A percentile compares a stretch with the other conserved stretches of the same genome.
These are phyloP conservation scores for Coleophoma cylindrospora DNA, from an alignment of 2,329 filamentous ascomycete genomes.

Conservation along the genomic window DNA sequence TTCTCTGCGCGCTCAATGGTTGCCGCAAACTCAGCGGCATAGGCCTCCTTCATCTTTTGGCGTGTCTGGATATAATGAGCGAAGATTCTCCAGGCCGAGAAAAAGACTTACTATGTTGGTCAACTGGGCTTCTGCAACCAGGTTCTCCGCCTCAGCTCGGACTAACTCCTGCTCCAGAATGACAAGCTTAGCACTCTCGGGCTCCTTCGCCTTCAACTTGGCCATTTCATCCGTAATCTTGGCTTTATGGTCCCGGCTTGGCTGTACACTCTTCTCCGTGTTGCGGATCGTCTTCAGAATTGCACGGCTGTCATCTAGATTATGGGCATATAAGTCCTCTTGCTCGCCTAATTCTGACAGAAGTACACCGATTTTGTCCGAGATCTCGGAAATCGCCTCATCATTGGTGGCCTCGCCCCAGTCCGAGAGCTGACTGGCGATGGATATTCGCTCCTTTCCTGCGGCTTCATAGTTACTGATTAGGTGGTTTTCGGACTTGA, in stretches of 20 bases:
- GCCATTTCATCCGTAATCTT: conserved; percentile 93
- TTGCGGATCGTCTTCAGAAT: conserved; percentile 90
- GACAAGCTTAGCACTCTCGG: conserved; percentile 73
- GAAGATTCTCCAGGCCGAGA: neutral
- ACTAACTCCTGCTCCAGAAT: conserved; percentile 95
- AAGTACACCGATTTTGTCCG: conserved; percentile 92
- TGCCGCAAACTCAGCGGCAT: conserved; percentile 80
- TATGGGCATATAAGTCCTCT: conserved; percentile 82
- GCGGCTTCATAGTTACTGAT: conserved; percentile 82
- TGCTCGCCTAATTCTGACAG: conserved; percentile 91
- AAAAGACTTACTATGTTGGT: conserved; percentile 75
- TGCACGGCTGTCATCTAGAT: conserved; percentile 77
- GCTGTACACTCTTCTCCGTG: conserved; percentile 92
- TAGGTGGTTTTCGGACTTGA: conserved; percentile 91
- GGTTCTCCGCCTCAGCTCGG: conserved; percentile 87
- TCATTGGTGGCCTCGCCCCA: conserved; percentile 94
- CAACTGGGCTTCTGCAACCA: conserved; percentile 94
- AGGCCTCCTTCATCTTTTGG: conserved; percentile 93
- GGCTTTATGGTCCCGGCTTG: conserved; percentile 77
- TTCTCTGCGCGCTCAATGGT: conserved; percentile 96
- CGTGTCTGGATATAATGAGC: conserved; percentile 59
- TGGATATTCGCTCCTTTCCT: conserved; percentile 74
- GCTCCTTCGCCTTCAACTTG: conserved; percentile 87
- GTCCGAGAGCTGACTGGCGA: conserved; percentile 88
- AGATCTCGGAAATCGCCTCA: conserved; percentile 81